Evolutionary conservation across 129 eudicot species (phyloP).

Genomic region (Artemisia tridentata): DNA sequence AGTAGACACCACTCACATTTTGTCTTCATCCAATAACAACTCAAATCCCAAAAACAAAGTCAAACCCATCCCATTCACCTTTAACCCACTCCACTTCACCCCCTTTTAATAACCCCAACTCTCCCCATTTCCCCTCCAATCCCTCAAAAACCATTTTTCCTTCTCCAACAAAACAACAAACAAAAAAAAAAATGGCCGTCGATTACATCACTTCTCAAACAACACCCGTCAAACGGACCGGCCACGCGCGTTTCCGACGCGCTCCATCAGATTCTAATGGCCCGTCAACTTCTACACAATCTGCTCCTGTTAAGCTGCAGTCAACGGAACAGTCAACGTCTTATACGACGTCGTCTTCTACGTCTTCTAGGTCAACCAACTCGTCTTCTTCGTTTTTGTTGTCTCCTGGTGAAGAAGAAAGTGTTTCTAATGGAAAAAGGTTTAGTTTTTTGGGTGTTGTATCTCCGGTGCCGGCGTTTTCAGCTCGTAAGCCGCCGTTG

Average conservation of each 20-base stretch:
- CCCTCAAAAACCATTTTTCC: neutral
- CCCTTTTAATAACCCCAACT: neutral
- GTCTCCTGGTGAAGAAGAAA: slow-evolving; percentile 51
- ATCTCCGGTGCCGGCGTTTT: slow-evolving; percentile 47
- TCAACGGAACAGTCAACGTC: slow-evolving; percentile 10
- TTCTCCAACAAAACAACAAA: neutral
- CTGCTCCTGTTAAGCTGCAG: slow-evolving; percentile 28
- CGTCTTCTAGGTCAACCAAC: slow-evolving; percentile 45
- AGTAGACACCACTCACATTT: slow-evolving; percentile 14
- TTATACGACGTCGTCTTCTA: slow-evolving; percentile 35
- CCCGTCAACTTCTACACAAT: slow-evolving; percentile 37
- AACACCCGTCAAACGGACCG: slow-evolving; percentile 28
- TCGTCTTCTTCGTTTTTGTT: slow-evolving; percentile 62
- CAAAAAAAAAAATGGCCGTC: slow-evolving; percentile 34
- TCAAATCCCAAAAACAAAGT: slow-evolving; percentile 27
- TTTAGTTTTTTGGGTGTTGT: slow-evolving; percentile 25
- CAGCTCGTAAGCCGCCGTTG: slow-evolving; percentile 60
- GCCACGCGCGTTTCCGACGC: slow-evolving; percentile 44
- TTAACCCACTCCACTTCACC: slow-evolving; percentile 17
- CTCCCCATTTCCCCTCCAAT: slow-evolving; percentile 14
- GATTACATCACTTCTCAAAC: slow-evolving; percentile 38
- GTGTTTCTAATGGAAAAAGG: slow-evolving; percentile 64
- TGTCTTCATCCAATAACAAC: slow-evolving; percentile 18
- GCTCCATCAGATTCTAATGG: slow-evolving; percentile 32
- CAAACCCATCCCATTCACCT: slow-evolving; percentile 33